phyloP scores from a whole-genome alignment of 148 eudicot genomes.

The Selenicereus undatus region DNA sequence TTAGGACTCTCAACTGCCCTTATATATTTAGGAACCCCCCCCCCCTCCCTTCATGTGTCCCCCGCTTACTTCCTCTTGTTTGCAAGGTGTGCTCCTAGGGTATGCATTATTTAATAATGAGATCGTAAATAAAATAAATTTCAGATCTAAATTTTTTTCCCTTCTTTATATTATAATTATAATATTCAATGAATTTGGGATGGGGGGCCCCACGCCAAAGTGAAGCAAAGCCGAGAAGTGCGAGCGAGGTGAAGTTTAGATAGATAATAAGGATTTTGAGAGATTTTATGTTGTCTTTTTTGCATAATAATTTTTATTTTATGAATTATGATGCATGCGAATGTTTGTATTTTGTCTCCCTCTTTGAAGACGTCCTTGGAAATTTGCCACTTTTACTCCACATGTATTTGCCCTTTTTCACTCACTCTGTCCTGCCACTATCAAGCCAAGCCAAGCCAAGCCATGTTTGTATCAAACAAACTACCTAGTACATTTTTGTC shows the following conservation, averaged over 20 bases:
- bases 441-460: background rate
- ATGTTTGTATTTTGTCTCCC: background rate
- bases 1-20: constrained; percentile 13
- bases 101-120: too few species aligned
- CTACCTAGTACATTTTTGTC: background rate
- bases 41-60: background rate
- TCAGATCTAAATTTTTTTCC: too few species aligned
- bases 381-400: background rate
- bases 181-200: background rate
- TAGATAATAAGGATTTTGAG: too few species aligned
- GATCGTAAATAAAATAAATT: too few species aligned
- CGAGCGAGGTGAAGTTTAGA: background rate
- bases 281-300: too few species aligned
- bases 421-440: background rate
- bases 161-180: too few species aligned
- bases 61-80: too few species aligned
- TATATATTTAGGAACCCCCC: background rate
- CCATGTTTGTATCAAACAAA: background rate
- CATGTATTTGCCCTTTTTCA: background rate
- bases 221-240: background rate
- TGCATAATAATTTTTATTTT: too few species aligned
- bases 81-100: too few species aligned
- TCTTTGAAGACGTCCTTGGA: background rate
- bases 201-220: background rate
- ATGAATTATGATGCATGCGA: background rate